These are phyloP conservation scores for Aspergillus wentii DNA, from an alignment of 495 filamentous ascomycete genomes.

Conservation along the genomic window DNA sequence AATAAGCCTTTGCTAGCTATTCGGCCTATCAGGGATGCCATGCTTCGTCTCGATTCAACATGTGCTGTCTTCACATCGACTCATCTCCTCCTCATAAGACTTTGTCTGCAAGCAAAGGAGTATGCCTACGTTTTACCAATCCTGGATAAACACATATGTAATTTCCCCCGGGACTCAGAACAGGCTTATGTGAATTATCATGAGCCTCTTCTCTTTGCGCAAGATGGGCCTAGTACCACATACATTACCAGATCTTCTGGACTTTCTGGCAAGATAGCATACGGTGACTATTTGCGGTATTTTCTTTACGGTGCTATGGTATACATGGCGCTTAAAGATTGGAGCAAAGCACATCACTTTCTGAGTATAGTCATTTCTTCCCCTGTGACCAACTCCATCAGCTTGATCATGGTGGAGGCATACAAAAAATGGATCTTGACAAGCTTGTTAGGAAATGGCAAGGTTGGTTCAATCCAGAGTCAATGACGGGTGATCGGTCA, in stretches of 20 bases:
- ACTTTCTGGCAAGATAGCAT: constrained; percentile 52
- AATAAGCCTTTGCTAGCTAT: constrained; percentile 55
- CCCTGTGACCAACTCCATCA: constrained; percentile 54
- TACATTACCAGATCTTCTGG: constrained; percentile 56
- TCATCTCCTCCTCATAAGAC: constrained; percentile 56
- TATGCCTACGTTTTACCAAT: constrained; percentile 58
- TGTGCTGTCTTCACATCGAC: constrained; percentile 63
- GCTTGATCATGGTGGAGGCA: constrained; percentile 78
- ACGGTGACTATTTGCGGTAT: constrained; percentile 65
- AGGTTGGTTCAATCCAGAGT: constrained; percentile 36
- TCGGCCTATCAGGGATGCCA: constrained; percentile 54
- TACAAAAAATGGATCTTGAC: constrained; percentile 94
- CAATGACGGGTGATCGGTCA: background rate
- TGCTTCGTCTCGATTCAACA: constrained; percentile 70
- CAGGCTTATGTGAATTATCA: constrained; percentile 14
- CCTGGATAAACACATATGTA: constrained; percentile 62
- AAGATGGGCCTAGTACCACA: constrained; percentile 25
- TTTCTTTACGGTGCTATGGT: constrained; percentile 74
- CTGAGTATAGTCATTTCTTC: constrained; percentile 64
- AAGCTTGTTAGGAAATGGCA: constrained; percentile 65
- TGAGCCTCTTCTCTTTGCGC: constrained; percentile 19
- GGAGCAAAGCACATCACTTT: constrained; percentile 65
- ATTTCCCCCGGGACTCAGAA: constrained; percentile 50
- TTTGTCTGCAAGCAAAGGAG: constrained; percentile 52
- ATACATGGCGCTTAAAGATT: constrained; percentile 68